Evolutionary conservation across 129 eudicot genomes (phyloP), one percentile per base, ranked within the genome.

Genomic region (Chrysanthemum lavandulifolium): DNA sequence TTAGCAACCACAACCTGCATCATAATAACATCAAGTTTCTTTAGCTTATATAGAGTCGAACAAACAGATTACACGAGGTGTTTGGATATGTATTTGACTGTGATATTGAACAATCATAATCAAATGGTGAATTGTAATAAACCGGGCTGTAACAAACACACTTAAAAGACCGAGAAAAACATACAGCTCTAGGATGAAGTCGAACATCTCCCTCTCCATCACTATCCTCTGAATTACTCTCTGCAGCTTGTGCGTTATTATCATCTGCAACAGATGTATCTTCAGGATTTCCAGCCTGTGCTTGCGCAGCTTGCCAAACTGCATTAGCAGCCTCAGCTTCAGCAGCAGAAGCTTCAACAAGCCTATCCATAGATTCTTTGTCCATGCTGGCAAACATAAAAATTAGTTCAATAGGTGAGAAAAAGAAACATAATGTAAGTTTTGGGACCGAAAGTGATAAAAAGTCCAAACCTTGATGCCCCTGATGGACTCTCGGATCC

Each of bases 101-200:
- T 31, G 36, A 4, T 4, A 31, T 0, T 31, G 36, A 31, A 31
- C 3, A 31, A 31, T 31, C 36, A 31, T 31, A 31, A 31, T 31
- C 36, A 31, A 31, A 31, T 31, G 36, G 36, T 31, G 36, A 31
- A 1, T 31, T 31, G 36, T 31, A 31, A 31, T 31, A 31, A 4
- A 31, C 36, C 6, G 36, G 36, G 36, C 36, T 3, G 36, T 31
- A 31, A 31, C 47, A 40, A 40, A 6, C 47, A 40, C 47, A 8
- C 47, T 40, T 40, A 40, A 40, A 40, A 40, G 47, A 40, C 47
- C 47, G 6, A 13, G 73, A 4, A 61, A 68, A n/a, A 16, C 91
- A 74, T 90, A 94, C 98, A 69, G 99, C 99, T 86, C 99, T 94
- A 45, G 99, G 91, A 69, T 94, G 99, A 74, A 94, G 97, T 52